Evolutionary conservation across 2,329 filamentous ascomycete genomes (phyloP).

Genomic region (Parafenestella ontariensis): DNA sequence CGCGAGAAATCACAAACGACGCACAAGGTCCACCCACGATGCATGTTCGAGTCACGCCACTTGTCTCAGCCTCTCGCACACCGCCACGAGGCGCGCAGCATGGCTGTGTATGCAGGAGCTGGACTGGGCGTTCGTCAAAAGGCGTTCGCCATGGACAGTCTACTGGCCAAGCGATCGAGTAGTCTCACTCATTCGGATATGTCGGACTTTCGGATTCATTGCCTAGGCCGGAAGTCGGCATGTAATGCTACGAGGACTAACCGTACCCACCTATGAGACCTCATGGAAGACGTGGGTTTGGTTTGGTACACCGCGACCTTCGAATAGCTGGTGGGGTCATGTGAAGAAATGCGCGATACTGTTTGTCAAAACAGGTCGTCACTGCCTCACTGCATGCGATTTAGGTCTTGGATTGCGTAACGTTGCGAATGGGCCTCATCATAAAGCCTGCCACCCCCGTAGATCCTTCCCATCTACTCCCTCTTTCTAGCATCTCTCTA

Average conservation of each 20-base stretch:
- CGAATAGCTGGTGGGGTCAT: background rate
- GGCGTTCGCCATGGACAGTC: background rate
- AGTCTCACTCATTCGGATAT: no score
- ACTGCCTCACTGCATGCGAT: background rate
- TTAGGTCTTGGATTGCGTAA: background rate
- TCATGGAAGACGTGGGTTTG: background rate
- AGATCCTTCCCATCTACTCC: background rate
- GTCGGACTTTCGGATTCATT: no score
- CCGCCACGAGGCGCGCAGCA: constrained; percentile 29
- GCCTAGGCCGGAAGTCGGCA: constrained; percentile 25
- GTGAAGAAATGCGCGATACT: background rate
- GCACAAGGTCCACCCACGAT: constrained; percentile 26
- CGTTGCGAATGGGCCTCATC: background rate
- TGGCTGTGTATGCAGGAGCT: constrained; percentile 12
- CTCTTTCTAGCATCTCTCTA: background rate
- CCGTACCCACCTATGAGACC: background rate
- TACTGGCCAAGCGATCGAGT: constrained; percentile 1
- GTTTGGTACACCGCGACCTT: background rate
- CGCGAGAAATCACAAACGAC: constrained; percentile 6
- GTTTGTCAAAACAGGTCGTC: background rate
- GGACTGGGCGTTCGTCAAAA: constrained; percentile 9
- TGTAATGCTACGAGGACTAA: background rate
- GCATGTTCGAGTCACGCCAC: constrained; percentile 25
- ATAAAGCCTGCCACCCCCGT: constrained; percentile 16
- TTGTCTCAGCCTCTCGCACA: constrained; percentile 19